These are phyloP conservation scores for Nothophaeocryptopus gaeumannii DNA, from an alignment of 2,329 filamentous ascomycete genomes.

Conservation along the genomic window DNA sequence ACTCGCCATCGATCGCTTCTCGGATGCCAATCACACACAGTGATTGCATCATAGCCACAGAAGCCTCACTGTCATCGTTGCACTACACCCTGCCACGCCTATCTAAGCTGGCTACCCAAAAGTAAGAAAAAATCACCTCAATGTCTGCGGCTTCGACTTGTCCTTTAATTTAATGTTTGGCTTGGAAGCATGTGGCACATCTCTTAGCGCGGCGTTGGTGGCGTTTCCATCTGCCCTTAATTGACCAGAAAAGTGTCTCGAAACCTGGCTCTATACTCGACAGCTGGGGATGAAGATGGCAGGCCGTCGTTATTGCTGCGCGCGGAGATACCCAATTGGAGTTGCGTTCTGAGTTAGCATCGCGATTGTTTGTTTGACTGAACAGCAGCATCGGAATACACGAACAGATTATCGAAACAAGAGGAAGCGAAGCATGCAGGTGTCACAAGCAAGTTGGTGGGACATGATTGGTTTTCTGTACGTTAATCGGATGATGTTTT, in stretches of 20 bases:
- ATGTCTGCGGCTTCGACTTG: slow-evolving; percentile 10
- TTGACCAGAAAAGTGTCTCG: background rate
- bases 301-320: slow-evolving; percentile 12
- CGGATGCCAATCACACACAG: background rate
- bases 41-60: background rate
- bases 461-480: background rate
- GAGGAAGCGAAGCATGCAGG: background rate
- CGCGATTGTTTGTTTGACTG: too few species aligned
- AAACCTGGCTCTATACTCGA: background rate
- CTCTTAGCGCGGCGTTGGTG: slow-evolving; percentile 24
- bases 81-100: slow-evolving; percentile 1
- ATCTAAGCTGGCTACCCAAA: slow-evolving; percentile 1
- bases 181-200: slow-evolving; percentile 3
- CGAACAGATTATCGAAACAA: background rate
- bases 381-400: too few species aligned
- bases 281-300: slow-evolving; percentile 14
- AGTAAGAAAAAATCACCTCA: slow-evolving; percentile 1
- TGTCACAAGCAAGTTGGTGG: background rate
- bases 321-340: slow-evolving; percentile 18
- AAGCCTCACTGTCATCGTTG: slow-evolving; percentile 1
- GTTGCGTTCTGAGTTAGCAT: background rate
- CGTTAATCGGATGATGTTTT: too few species aligned
- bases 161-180: background rate
- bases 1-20: slow-evolving; percentile 19
- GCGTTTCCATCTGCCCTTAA: slow-evolving; percentile 13